Evolutionary conservation across 768 basidiomycete genomes (phyloP), one percentile per base, ranked within the genome.

Genomic region (Pleurotus pulmonarius): DNA sequence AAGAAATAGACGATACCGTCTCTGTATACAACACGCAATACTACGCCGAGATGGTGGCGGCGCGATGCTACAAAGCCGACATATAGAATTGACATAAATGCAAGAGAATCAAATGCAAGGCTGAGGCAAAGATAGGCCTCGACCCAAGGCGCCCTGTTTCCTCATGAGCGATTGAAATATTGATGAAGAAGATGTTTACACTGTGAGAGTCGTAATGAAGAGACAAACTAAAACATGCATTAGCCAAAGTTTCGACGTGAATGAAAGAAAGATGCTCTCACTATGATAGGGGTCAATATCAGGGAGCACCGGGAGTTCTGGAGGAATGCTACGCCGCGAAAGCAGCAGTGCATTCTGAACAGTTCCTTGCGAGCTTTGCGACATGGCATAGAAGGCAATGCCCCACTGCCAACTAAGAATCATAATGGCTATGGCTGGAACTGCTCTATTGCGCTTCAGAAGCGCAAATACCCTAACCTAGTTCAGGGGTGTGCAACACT

Each of bases 1-100:
- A 62, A 59, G 49, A 64, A 64, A 26, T 63, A 64, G 8, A 64
- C 11, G 4, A 61, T 37, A 1, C 63, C 63, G n/a, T 64, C 63
- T 2, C 60, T 58, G 29, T 58, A 56, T 16, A 63, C 58, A 12
- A 61, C 47, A 3, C 55, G 5, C 5, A 63, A 1, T 7, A 63
- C 26, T 15, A 20, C 47, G 4, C 25, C 38, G 4, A 52, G 9
- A 47, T 56, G 46, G 8, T 38, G 43, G 1, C 11, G 47, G 39
- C 29, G 53, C 15, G 24, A 16, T 4, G 46, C 20, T 49, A 18
- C 25, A 6, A 25, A 44, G 25, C 22, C 44, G 43, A 37, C 51
- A 16, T 22, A 39, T 16, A 63, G 24, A 7, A 64, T 63, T 4
- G 29, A 49, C 6, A 60, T 37, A 18, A 64, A 61, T 0, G 61